Percentiles rank a stretch among this genome's conserved stretches.
phyloP scores from a whole-genome alignment of 2,329 filamentous ascomycete species.

The Penicillium psychrosexuale region DNA sequence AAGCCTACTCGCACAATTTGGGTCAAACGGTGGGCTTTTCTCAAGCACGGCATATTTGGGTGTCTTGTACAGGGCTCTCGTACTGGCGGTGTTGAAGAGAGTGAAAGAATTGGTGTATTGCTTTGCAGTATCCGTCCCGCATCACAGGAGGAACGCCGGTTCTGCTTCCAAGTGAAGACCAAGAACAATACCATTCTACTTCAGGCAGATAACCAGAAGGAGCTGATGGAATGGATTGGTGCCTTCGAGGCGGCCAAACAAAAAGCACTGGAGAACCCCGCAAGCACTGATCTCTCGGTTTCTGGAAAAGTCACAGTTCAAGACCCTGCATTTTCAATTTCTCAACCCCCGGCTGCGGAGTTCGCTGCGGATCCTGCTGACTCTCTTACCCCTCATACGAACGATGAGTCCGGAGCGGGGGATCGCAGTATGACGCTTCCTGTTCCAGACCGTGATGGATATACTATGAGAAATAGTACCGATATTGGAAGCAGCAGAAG shows the following conservation, averaged over 20 bases:
- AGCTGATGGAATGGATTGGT: conserved; percentile 92
- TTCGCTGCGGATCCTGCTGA: conserved; percentile 80
- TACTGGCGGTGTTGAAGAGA: conserved; percentile 83
- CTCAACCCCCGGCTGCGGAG: conserved; percentile 79
- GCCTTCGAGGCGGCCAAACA: conserved; percentile 94
- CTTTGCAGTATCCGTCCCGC: conserved; percentile 90
- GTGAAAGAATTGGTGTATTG: conserved; percentile 91
- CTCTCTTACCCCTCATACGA: conserved; percentile 55
- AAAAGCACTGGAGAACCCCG: conserved; percentile 75
- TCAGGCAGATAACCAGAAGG: conserved; percentile 86
- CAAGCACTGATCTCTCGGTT: conserved; percentile 49
- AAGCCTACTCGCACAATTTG: conserved; percentile 89
- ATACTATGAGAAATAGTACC: conserved; percentile 64
- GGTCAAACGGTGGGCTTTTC: conserved; percentile 92
- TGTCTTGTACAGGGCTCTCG: conserved; percentile 82
- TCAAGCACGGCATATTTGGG: conserved; percentile 92
- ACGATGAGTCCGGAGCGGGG: conserved; percentile 53
- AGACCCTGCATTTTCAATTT: conserved; percentile 85
- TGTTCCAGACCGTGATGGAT: conserved; percentile 60
- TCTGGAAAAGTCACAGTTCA: conserved; percentile 46
- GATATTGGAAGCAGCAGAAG: conserved; percentile 58
- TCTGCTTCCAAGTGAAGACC: conserved; percentile 98
- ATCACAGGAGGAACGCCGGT: conserved; percentile 86
- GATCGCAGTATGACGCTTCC: conserved; percentile 66
- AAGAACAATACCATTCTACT: conserved; percentile 87